Evolutionary conservation across 1,284 basidiomycete genomes (phyloP).

Genomic region (Salmacisia buchloeana): DNA sequence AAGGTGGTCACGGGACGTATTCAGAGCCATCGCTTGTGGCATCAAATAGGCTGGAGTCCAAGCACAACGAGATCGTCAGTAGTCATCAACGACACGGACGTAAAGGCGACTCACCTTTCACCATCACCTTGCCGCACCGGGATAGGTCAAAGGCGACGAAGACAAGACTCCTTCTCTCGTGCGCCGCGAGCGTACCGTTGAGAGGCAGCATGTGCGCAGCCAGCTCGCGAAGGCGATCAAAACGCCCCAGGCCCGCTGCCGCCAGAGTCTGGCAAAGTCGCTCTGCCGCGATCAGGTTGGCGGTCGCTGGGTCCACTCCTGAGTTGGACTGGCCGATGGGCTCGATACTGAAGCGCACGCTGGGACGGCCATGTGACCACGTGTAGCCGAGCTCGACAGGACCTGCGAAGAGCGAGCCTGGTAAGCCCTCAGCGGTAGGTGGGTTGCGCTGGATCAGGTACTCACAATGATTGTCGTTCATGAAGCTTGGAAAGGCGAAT

Average conservation of each 20-base stretch:
- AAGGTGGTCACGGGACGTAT: background rate
- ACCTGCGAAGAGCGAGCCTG: background rate
- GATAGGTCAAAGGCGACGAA: constrained; percentile 1
- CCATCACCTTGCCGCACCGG: background rate
- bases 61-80: too few relatives aligned
- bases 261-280: background rate
- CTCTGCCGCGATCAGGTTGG: background rate
- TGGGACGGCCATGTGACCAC: background rate
- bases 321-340: background rate
- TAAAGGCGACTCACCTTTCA: background rate
- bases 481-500: background rate
- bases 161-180: background rate
- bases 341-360: background rate
- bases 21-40: background rate
- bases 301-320: background rate
- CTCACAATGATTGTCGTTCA: constrained; percentile 8
- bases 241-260: background rate
- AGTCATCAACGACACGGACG: background rate
- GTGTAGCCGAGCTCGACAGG: background rate
- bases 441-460: background rate
- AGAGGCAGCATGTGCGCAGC: background rate
- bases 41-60: background rate
- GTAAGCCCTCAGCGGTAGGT: background rate
- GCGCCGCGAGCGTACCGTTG: too few relatives aligned
- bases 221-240: background rate